These are phyloP conservation scores for Lodderomyces elongisporus DNA, from an alignment of 1,139 yeast species.

Conservation along the genomic window DNA sequence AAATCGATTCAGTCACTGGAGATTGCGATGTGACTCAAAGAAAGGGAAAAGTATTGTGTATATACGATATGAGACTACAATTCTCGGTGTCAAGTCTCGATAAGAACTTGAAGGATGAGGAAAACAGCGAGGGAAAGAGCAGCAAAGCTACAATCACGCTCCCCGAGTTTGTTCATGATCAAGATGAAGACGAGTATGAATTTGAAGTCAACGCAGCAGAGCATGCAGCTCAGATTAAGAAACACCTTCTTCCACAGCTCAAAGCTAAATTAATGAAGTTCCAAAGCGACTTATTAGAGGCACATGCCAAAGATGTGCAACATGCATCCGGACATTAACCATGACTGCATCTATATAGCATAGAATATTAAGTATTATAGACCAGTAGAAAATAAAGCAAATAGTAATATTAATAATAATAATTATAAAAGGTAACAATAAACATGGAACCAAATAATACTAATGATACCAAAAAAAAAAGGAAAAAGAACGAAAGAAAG, in stretches of 20 bases:
- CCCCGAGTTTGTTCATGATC: conserved; percentile 73
- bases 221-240: conserved; percentile 33
- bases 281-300: conserved; percentile 55
- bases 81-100: conserved; percentile 36
- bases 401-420: too few relatives aligned
- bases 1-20: conserved; percentile 50
- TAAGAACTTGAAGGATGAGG: conserved; percentile 7
- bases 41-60: conserved; percentile 73
- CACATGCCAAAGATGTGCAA: conserved; percentile 59
- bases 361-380: conserved; percentile 3
- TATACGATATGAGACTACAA: conserved; percentile 57
- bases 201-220: conserved; percentile 45
- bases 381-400: background rate
- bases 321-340: conserved; percentile 25
- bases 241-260: conserved; percentile 48
- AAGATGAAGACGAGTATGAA: conserved; percentile 58
- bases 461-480: too few relatives aligned
- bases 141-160: conserved; percentile 40
- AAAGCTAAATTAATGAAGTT: conserved; percentile 47
- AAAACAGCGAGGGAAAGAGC: conserved; percentile 9
- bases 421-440: too few relatives aligned
- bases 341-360: conserved; percentile 3
- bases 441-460: too few relatives aligned
- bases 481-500: background rate
- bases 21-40: conserved; percentile 81